phyloP scores from a whole-genome alignment of 2,329 filamentous ascomycete species.

The Colletotrichum navitas region DNA sequence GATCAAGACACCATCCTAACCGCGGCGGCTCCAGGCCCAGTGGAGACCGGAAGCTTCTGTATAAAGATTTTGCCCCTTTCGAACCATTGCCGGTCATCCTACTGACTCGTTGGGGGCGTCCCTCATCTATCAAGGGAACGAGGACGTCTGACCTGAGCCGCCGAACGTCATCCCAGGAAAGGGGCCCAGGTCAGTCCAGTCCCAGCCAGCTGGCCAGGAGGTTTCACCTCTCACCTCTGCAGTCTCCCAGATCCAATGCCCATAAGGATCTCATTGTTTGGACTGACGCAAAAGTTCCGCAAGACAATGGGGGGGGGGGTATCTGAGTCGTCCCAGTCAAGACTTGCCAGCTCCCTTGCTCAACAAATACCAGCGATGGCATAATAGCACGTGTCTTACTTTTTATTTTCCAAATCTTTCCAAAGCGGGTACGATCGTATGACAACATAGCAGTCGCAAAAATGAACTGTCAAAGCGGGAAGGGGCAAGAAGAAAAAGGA shows the following conservation, averaged over 20 bases:
- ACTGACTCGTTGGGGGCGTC: slow-evolving; percentile 14
- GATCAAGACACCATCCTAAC: slow-evolving; percentile 18
- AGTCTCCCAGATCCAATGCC: slow-evolving; percentile 1
- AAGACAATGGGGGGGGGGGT: slow-evolving; percentile 3
- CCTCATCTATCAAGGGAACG: slow-evolving; percentile 21
- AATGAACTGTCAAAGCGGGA: neutral
- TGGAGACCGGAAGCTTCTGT: neutral
- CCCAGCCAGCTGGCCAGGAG: slow-evolving; percentile 11
- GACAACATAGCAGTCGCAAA: slow-evolving; percentile 2
- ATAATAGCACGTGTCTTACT: slow-evolving; percentile 3
- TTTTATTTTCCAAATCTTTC: neutral
- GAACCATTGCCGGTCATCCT: neutral
- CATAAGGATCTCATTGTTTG: slow-evolving; percentile 1
- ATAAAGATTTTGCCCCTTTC: neutral
- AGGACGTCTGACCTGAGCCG: slow-evolving; percentile 16
- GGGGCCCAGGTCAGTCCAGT: neutral
- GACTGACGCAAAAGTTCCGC: slow-evolving; percentile 5
- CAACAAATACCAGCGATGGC: slow-evolving; percentile 23
- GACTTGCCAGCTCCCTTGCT: slow-evolving; percentile 17
- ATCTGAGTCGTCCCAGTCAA: neutral
- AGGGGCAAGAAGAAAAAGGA: neutral
- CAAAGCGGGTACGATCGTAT: neutral
- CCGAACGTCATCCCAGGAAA: slow-evolving; percentile 12
- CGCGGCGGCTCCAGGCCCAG: slow-evolving; percentile 10
- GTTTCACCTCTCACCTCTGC: neutral